Conservation (phyloP, 106 monocot genomes). For the Xerophyta viscosa region DNA sequence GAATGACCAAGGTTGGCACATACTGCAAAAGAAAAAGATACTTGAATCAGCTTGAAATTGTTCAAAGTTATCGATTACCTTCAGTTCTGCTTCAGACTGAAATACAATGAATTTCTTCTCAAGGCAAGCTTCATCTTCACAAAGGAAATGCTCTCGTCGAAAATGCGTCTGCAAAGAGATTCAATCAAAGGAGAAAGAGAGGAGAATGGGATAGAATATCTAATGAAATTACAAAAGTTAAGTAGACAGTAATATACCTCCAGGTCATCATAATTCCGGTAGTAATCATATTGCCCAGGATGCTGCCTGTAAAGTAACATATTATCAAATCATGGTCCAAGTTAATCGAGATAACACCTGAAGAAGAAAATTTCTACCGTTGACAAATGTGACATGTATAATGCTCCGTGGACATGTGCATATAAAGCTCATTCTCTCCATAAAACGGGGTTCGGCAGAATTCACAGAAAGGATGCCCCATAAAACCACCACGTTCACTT, state of each 20-base stretch:
- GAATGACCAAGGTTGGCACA: too few species aligned
- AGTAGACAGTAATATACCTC: constrained; percentile 38
- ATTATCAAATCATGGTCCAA: too few species aligned
- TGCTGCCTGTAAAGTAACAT: constrained; percentile 56
- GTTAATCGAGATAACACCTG: too few species aligned
- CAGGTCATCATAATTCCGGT: constrained; percentile 79
- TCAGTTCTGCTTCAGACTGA: constrained; percentile 78
- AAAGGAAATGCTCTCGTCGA: constrained; percentile 84
- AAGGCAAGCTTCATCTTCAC: constrained; percentile 80
- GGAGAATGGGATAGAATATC: too few species aligned
- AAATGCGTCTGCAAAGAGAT: constrained; percentile 61
- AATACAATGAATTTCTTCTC: constrained; percentile 91
- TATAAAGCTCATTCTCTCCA: constrained; percentile 93
- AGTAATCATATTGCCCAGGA: constrained; percentile 92
- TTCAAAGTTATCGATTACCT: constrained; percentile 30
- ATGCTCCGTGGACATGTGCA: constrained; percentile 89
- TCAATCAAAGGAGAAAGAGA: neutral
- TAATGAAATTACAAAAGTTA: too few species aligned
- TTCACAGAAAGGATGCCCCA: constrained; percentile 91
- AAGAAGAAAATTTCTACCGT: too few species aligned
- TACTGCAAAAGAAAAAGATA: too few species aligned
- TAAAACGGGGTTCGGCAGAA: constrained; percentile 88
- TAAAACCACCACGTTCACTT: constrained; percentile 85
- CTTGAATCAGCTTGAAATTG: neutral
- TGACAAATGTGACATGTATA: constrained; percentile 94